phyloP scores from a whole-genome alignment of 108 stramenopile genomes.

The Fragilariopsis cylindrus region DNA sequence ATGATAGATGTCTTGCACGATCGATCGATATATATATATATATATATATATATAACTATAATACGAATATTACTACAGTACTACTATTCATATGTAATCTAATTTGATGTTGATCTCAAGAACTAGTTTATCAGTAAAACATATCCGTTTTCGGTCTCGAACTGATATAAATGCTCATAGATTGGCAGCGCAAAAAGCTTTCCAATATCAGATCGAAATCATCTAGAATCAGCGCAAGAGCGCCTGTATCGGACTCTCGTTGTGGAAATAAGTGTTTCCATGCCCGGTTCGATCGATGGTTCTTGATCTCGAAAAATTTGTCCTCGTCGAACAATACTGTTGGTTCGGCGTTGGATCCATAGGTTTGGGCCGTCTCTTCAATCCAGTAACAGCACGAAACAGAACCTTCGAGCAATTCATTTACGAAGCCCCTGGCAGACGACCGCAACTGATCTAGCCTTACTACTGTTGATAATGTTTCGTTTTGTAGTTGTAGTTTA shows the following conservation, averaged over 20 bases:
- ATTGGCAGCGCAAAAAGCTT: conserved; percentile 81
- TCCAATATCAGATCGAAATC: conserved; percentile 78
- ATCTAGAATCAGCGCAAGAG: conserved; percentile 54
- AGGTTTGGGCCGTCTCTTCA: conserved; percentile 49
- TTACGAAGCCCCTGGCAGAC: conserved; percentile 46
- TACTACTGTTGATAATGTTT: background rate
- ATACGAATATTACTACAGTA: background rate
- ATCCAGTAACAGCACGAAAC: conserved; percentile 80
- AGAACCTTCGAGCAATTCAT: conserved; percentile 62
- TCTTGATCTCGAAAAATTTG: conserved; percentile 74
- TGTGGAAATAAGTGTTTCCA: conserved; percentile 41
- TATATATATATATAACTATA: background rate
- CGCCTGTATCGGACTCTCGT: background rate
- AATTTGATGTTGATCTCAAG: background rate
- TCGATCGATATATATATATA: background rate
- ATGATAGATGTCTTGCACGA: background rate
- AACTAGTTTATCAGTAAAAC: conserved; percentile 40
- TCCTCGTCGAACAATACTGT: conserved; percentile 86
- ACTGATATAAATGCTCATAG: conserved; percentile 72
- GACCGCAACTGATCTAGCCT: conserved; percentile 26
- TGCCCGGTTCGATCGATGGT: conserved; percentile 40
- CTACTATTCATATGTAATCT: background rate
- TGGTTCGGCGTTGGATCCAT: conserved; percentile 36
- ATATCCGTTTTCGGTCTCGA: conserved; percentile 58
- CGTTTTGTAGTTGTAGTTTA: conserved; percentile 1